These are phyloP conservation scores for Thermothelomyces thermophilus DNA, from an alignment of 2,329 filamentous ascomycete species.

Conservation along the genomic window DNA sequence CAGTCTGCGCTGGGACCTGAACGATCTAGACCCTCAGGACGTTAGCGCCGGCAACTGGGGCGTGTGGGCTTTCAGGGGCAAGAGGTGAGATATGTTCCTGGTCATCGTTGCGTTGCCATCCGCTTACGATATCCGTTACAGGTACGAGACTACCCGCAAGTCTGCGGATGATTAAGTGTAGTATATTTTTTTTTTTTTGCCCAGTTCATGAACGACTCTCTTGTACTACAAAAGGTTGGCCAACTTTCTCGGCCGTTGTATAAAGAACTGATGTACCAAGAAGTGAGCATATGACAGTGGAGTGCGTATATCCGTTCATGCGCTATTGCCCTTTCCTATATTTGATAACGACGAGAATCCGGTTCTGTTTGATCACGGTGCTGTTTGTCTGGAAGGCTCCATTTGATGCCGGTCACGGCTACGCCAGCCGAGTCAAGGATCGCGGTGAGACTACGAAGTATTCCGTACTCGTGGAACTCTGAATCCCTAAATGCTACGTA, in stretches of 20 bases:
- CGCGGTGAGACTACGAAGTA: too few relatives aligned
- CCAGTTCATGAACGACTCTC: constrained; percentile 26
- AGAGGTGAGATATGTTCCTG: constrained; percentile 58
- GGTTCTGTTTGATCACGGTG: too few relatives aligned
- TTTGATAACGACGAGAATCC: too few relatives aligned
- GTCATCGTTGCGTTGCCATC: neutral
- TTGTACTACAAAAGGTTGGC: constrained; percentile 11
- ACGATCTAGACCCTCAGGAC: constrained; percentile 90
- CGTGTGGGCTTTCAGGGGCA: constrained; percentile 93
- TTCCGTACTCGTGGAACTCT: too few relatives aligned
- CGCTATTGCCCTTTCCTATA: too few relatives aligned
- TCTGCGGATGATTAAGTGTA: constrained; percentile 2
- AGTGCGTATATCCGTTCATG: too few relatives aligned
- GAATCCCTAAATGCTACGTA: too few relatives aligned
- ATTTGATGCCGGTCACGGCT: too few relatives aligned
- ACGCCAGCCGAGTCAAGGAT: too few relatives aligned
- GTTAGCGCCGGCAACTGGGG: constrained; percentile 96
- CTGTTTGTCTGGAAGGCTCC: too few relatives aligned
- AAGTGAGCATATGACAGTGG: neutral
- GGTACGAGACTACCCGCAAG: constrained; percentile 58
- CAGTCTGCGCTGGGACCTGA: constrained; percentile 93
- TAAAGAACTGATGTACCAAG: neutral
- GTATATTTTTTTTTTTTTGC: too few relatives aligned
- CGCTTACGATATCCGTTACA: constrained; percentile 32
- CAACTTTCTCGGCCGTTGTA: neutral